Evolutionary conservation across 345 rosid species (phyloP).

Genomic region (Abelmoschus esculentus): DNA sequence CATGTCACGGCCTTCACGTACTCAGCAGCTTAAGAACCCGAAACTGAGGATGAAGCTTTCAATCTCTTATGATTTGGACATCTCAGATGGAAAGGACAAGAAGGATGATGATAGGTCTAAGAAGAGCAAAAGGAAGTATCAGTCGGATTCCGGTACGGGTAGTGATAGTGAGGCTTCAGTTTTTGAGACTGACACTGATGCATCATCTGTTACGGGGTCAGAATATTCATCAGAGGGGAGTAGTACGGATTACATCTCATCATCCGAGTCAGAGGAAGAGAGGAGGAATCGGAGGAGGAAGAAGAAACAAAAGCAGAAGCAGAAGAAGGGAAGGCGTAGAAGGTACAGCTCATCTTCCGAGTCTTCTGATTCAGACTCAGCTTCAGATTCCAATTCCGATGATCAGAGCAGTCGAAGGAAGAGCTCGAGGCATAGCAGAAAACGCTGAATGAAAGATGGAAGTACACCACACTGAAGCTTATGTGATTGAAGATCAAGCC

Average conservation of each 20-base stretch:
- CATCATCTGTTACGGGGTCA: conserved; percentile 50
- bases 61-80: conserved; percentile 50
- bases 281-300: conserved; percentile 39
- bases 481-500: no score
- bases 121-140: conserved; percentile 86
- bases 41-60: conserved; percentile 59
- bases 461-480: not conserved
- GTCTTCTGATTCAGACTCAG: conserved; percentile 39
- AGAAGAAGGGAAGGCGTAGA: conserved; percentile 22
- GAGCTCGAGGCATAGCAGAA: conserved; percentile 37
- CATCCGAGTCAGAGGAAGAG: conserved; percentile 73
- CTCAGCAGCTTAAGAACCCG: conserved; percentile 45
- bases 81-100: conserved; percentile 33
- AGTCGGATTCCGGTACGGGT: conserved; percentile 36
- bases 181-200: no score
- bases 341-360: conserved; percentile 72
- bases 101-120: conserved; percentile 42
- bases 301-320: no score
- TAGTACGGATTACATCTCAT: conserved; percentile 58
- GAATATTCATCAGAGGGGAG: conserved; percentile 59
- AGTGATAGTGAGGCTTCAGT: conserved; percentile 9
- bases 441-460: not conserved
- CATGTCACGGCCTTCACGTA: no score
- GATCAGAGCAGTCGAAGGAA: conserved; percentile 50
- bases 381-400: conserved; percentile 73